Conservation (phyloP, 768 basidiomycete genomes). For the button mushroom (Agaricus bisporus) region DNA sequence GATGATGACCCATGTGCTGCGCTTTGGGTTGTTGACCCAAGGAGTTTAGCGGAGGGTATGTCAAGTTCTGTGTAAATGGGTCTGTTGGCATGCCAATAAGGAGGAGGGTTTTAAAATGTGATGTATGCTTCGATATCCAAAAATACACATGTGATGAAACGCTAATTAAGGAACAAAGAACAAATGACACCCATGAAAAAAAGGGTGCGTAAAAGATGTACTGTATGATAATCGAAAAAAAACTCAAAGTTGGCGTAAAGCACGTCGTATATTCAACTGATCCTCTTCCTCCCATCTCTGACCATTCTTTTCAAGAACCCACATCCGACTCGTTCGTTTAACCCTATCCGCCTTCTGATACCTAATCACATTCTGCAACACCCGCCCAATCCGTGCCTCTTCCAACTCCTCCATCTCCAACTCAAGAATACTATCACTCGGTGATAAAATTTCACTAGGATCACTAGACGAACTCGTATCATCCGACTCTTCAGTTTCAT, state of each 20-base stretch:
- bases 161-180: not conserved
- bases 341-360: slow-evolving; percentile 4
- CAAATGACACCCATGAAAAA: too few relatives aligned
- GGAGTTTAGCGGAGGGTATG: slow-evolving; percentile 68
- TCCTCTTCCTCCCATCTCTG: slow-evolving; percentile 7
- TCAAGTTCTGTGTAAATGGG: slow-evolving; percentile 12
- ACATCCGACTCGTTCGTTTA: slow-evolving; percentile 7
- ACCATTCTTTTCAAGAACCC: slow-evolving; percentile 11
- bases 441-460: not conserved
- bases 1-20: slow-evolving; percentile 14
- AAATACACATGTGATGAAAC: not conserved
- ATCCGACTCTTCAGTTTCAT: not conserved
- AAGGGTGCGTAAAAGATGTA: not conserved
- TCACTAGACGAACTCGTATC: not conserved
- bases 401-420: slow-evolving; percentile 6
- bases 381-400: slow-evolving; percentile 7
- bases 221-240: not conserved
- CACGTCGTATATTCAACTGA: slow-evolving; percentile 1
- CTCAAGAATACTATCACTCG: not conserved
- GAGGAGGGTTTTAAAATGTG: too few relatives aligned
- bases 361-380: slow-evolving; percentile 5
- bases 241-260: slow-evolving; percentile 10
- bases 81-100: not conserved
- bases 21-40: slow-evolving; percentile 19
- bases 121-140: not conserved